Conservation (phyloP, 768 basidiomycete species). For the Filobasidium wieringae region DNA sequence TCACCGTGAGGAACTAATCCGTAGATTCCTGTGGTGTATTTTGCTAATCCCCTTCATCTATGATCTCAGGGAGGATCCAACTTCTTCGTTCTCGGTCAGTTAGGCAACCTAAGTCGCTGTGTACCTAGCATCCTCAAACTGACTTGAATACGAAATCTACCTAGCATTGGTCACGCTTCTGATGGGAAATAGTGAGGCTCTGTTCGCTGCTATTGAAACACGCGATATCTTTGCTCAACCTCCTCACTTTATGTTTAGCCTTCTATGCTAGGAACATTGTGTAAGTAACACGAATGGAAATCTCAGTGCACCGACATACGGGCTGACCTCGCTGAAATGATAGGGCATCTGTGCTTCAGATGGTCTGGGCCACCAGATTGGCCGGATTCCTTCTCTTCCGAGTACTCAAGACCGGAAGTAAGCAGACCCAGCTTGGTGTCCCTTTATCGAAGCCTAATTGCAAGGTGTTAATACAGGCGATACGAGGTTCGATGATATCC, state of each 20-base stretch:
- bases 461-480: conserved; percentile 37
- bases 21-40: background rate
- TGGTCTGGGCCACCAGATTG: conserved; percentile 56
- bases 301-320: background rate
- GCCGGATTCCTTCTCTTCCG: conserved; percentile 59
- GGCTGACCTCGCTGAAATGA: conserved; percentile 19
- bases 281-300: conserved; percentile 18
- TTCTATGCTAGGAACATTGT: conserved; percentile 53
- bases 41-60: background rate
- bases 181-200: conserved; percentile 44
- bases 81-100: conserved; percentile 52
- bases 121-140: background rate
- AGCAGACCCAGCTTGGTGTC: conserved; percentile 1
- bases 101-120: background rate
- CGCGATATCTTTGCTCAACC: background rate
- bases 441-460: background rate
- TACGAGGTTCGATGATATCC: conserved; percentile 55
- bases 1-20: conserved; percentile 2
- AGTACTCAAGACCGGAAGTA: conserved; percentile 54
- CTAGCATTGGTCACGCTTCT: conserved; percentile 52
- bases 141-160: conserved; percentile 21
- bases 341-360: conserved; percentile 45
- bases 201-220: background rate
- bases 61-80: conserved; percentile 47
- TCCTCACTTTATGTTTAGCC: conserved; percentile 23